phyloP scores from a whole-genome alignment of 2,329 filamentous ascomycete genomes.

The Clarireedia monteithiana region DNA sequence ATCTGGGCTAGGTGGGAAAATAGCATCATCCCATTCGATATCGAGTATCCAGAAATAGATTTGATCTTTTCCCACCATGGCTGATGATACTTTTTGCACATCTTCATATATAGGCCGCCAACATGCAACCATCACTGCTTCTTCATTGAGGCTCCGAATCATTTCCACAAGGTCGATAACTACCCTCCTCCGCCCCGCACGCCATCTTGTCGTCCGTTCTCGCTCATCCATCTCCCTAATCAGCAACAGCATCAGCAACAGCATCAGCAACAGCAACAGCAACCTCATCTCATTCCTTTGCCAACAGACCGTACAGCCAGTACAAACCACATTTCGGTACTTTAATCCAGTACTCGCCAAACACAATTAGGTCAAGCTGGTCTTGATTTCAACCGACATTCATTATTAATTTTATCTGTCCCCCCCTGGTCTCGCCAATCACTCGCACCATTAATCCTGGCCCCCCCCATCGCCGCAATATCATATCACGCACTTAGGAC shows the following conservation, averaged over 20 bases:
- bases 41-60: constrained; percentile 11
- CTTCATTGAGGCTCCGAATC: constrained; percentile 8
- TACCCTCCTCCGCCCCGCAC: neutral
- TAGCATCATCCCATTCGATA: constrained; percentile 27
- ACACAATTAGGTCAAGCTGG: constrained; percentile 28
- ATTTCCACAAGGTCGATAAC: neutral
- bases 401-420: constrained; percentile 32
- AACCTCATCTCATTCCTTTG: neutral
- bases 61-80: neutral
- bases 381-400: constrained; percentile 31
- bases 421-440: constrained; percentile 29
- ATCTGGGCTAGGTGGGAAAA: constrained; percentile 31
- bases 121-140: constrained; percentile 6
- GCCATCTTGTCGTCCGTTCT: neutral
- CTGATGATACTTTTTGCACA: constrained; percentile 6
- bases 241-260: neutral
- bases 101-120: constrained; percentile 8
- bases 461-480: constrained; percentile 8
- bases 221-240: constrained; percentile 1
- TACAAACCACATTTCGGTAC: neutral
- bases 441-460: constrained; percentile 3
- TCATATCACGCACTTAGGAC: constrained; percentile 7
- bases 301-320: neutral
- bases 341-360: neutral
- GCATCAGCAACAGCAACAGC: neutral